A percentile compares a stretch with the other conserved stretches of the same genome.
Evolutionary conservation across 129 eudicot genomes (phyloP).

Genomic region (Pittosporum tobira): DNA sequence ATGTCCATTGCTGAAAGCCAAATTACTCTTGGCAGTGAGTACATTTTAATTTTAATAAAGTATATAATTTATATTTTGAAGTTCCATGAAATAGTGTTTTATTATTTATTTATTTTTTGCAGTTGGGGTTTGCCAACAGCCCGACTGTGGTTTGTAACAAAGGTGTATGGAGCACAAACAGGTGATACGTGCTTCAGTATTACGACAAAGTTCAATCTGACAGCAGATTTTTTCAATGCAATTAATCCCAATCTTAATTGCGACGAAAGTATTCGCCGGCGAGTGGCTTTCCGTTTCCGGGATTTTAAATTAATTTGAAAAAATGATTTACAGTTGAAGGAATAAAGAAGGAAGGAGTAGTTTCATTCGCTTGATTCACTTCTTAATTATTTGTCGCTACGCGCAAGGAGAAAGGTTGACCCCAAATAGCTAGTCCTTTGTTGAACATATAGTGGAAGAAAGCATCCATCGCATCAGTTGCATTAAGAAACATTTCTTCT

Average conservation of each 20-base stretch:
- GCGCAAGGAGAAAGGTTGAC: no score
- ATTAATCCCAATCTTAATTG: slow-evolving; percentile 10
- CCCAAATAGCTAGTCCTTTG: slow-evolving; percentile 17
- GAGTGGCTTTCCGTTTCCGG: slow-evolving; percentile 9
- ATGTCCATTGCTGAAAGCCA: slow-evolving; percentile 21
- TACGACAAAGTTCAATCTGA: neutral
- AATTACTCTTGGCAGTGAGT: slow-evolving; percentile 14
- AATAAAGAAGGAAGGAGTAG: no score
- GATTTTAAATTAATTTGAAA: neutral
- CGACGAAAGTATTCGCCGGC: neutral
- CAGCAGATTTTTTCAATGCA: neutral
- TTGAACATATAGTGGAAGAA: slow-evolving; percentile 36
- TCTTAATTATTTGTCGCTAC: no score
- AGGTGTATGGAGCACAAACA: slow-evolving; percentile 1
- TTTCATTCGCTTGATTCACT: no score
- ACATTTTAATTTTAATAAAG: no score
- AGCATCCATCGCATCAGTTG: slow-evolving; percentile 34
- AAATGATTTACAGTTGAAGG: no score
- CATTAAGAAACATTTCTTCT: slow-evolving; percentile 28
- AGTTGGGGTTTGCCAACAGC: neutral
- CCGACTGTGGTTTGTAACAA: slow-evolving; percentile 3
- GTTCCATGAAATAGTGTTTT: no score
- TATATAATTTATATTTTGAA: no score
- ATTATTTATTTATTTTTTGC: no score
- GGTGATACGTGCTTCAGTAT: slow-evolving; percentile 8